These are phyloP conservation scores for Dactylellina drechsleri DNA, from an alignment of 2,329 filamentous ascomycete species.

Conservation along the genomic window DNA sequence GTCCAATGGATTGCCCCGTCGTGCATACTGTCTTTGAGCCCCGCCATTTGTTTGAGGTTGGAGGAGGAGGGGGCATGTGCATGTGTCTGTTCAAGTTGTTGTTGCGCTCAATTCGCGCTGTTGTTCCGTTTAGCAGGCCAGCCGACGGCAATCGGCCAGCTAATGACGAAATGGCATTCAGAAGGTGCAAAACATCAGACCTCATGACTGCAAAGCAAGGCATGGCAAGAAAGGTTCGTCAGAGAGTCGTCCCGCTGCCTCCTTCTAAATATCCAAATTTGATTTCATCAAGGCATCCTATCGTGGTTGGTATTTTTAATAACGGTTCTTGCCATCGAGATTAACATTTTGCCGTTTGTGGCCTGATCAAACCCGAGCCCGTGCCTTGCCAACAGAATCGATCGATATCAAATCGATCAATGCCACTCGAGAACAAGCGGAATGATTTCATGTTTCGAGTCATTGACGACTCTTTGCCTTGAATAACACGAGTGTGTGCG, in stretches of 20 bases:
- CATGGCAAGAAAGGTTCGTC: too few relatives aligned
- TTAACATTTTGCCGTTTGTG: too few relatives aligned
- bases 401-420: neutral
- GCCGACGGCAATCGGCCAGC: constrained; percentile 49
- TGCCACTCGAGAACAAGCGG: neutral
- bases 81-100: too few relatives aligned
- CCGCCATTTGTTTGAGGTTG: constrained; percentile 8
- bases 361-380: constrained; percentile 21
- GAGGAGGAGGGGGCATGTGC: neutral
- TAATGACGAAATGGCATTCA: constrained; percentile 52
- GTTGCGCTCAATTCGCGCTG: constrained; percentile 9
- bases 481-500: neutral
- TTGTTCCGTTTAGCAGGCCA: constrained; percentile 45
- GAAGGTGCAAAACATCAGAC: constrained; percentile 33
- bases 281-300: too few relatives aligned
- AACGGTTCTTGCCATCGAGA: neutral
- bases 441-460: constrained; percentile 18
- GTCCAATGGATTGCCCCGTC: neutral
- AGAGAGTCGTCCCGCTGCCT: neutral
- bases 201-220: constrained; percentile 12
- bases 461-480: neutral
- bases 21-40: constrained; percentile 2
- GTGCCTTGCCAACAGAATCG: constrained; percentile 13
- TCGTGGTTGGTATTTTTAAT: neutral
- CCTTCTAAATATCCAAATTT: constrained; percentile 24